Evolutionary conservation across 139 green algal genomes (phyloP), one percentile per base, ranked within the genome.

Genomic region (Closterium sp.): DNA sequence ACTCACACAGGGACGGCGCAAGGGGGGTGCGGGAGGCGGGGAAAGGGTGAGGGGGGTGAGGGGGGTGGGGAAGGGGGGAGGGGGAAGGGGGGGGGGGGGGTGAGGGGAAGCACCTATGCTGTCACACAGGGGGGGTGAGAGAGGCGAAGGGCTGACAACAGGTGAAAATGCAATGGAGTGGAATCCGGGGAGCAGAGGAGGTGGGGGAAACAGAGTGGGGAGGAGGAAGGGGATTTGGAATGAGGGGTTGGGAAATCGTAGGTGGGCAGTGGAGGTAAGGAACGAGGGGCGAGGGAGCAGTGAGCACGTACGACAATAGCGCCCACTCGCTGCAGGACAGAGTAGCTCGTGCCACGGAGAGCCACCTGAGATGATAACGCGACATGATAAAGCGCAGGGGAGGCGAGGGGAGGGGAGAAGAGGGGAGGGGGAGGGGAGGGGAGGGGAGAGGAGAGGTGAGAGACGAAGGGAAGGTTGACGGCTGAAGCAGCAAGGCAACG

Each of bases 281-380:
- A 87, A 66, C n/a, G n/a, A n/a, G n/a, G n/a, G n/a, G 12, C 16
- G 12, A 76, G 55, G 55, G 16, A 3, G 55, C 16, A 19, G 4
- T 23, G 88, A 2, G 66, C 55, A 92, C 87, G n/a, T 31, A 93
- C 90, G 31, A 87, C 90, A 84, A 93, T 93, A 6, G 90, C 90
- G 33, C 86, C 90, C 31, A 87, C 21, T 36, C 90, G 90, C 32
- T 93, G 90, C 12, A 93, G n/a, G 21, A 93, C 4, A 35, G 90
- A 85, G 81, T 93, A 98, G 55, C 0, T 94, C 96, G 95, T 97
- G 98, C 36, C 96, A 91, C 87, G 87, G 38, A 84, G 93, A 91
- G 89, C 96, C 95, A 12, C 93, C 91, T 34, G 92, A 94, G 33
- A 35, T 21, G n/a, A n/a, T n/a, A n/a, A n/a, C n/a, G n/a, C n/a